Evolutionary conservation across 2,329 filamentous ascomycete genomes (phyloP).

Genomic region (Seiridium unicorne): DNA sequence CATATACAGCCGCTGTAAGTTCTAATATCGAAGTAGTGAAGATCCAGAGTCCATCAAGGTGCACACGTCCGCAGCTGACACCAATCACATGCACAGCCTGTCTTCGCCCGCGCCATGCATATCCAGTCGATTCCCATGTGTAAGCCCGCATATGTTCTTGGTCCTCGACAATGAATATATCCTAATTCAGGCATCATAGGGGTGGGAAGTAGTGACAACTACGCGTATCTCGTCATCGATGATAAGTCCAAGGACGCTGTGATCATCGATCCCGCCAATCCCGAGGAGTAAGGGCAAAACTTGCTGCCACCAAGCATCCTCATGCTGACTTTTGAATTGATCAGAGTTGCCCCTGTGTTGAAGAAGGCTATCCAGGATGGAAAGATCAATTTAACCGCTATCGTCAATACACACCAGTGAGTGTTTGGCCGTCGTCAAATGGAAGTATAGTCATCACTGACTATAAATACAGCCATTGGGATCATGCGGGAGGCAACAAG

Average conservation of each 20-base stretch:
- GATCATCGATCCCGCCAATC: conserved; percentile 78
- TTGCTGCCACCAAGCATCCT: not conserved
- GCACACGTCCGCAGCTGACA: conserved; percentile 9
- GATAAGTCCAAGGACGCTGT: conserved; percentile 75
- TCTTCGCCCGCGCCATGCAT: conserved; percentile 64
- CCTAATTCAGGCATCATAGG: conserved; percentile 43
- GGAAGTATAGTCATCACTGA: not conserved
- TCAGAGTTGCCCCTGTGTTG: conserved; percentile 61
- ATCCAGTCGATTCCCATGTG: conserved; percentile 88
- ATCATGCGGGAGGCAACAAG: conserved; percentile 90
- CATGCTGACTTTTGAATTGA: conserved; percentile 3
- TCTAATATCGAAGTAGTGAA: not conserved
- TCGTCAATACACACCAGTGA: conserved; percentile 97
- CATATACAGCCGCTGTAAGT: conserved; percentile 28
- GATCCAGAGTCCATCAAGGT: conserved; percentile 14
- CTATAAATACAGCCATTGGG: conserved; percentile 67
- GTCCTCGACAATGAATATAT: conserved; percentile 4
- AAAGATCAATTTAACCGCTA: conserved; percentile 79
- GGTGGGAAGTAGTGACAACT: conserved; percentile 78
- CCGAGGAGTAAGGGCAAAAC: conserved; percentile 61
- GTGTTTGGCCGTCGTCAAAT: conserved; percentile 29
- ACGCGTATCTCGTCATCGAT: conserved; percentile 79
- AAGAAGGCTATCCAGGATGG: conserved; percentile 70
- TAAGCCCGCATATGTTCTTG: conserved; percentile 40
- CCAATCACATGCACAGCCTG: conserved; percentile 25